Base-by-base conservation (phyloP, 805 yeast species). In the Candida boidinii region DNA sequence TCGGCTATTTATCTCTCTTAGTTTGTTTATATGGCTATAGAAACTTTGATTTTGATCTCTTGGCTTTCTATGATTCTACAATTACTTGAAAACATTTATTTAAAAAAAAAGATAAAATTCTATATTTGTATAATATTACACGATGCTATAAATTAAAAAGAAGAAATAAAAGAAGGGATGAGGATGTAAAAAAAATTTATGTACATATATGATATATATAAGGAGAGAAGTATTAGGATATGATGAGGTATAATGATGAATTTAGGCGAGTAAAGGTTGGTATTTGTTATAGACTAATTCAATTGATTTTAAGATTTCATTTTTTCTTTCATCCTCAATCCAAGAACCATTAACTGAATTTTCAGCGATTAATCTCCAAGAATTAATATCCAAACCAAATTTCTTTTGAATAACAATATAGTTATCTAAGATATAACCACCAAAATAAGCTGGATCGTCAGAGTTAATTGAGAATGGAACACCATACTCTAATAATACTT, bases 381-480 rank as follows among this genome's bases (percentile, higher is more conserved):
- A 70, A 12, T 66, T 58, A 35, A 68, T 49, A 29, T 68, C 60
- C 58, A 84, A 76, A 5, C 76, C 76, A 54, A 83, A 83, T 41
- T 69, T 64, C 34, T 71, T 63, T 40, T 81, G 82, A 19, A 81
- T 83, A 23, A 69, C 70, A 20, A 70, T 49, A 54, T 82, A 83
- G 56, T 82, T 83, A 49, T 83, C 90, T 42, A 83, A 59, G 42
- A 82, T 74, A 56, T 81, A 82, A n/a, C 86, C 90, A 30, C 90
- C 90, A 50, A 83, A 83, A 53, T 83, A 83, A 4, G 92, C 83
- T 25, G 87, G 87, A 50, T 79, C 87, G 50, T 79, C 86, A 4
- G 83, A 75, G 55, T 84, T 84, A 52, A 83, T 64, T 27, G 86
- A 76, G 54, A 84, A 79, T 18, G 85, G 79, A 16, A 82, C 79